These are phyloP conservation scores for Pythium guiyangense DNA, from an alignment of 352 stramenopile species.

Conservation along the genomic window DNA sequence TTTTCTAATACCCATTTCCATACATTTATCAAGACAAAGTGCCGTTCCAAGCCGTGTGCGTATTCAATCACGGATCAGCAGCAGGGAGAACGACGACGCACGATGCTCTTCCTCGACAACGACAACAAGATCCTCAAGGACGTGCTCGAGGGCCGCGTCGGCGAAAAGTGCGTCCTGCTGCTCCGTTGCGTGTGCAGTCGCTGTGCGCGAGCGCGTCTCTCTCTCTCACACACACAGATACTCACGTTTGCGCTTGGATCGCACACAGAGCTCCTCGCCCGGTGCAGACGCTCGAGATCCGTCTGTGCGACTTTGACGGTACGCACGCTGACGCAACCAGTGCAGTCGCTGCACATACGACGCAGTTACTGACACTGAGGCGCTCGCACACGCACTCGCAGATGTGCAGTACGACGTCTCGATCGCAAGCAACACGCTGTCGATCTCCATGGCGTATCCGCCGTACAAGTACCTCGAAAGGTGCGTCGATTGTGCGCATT, in stretches of 20 bases:
- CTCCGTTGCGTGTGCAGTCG: neutral
- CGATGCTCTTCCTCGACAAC: conserved; percentile 81
- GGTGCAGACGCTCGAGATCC: conserved; percentile 72
- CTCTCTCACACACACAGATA: neutral
- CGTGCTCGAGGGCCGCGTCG: conserved; percentile 65
- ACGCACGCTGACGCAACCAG: neutral
- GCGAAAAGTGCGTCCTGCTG: conserved; percentile 46
- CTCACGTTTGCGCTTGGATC: neutral
- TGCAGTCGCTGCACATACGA: neutral
- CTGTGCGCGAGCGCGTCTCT: neutral
- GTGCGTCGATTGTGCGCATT: conserved; percentile 16
- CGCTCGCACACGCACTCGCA: conserved; percentile 9
- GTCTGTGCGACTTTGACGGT: conserved; percentile 84
- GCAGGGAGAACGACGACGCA: neutral
- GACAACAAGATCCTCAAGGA: conserved; percentile 90
- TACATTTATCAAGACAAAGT: neutral
- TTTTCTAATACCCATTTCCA: too few relatives aligned
- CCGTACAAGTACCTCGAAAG: conserved; percentile 66
- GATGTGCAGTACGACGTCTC: conserved; percentile 84
- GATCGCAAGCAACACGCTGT: conserved; percentile 59
- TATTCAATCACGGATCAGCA: neutral
- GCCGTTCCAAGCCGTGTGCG: neutral
- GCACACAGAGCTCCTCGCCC: conserved; percentile 57
- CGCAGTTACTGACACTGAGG: neutral
- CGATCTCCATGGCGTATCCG: conserved; percentile 74